These are phyloP conservation scores for Solanum tacnaense DNA, from an alignment of 257 asterid genomes.

Conservation along the genomic window DNA sequence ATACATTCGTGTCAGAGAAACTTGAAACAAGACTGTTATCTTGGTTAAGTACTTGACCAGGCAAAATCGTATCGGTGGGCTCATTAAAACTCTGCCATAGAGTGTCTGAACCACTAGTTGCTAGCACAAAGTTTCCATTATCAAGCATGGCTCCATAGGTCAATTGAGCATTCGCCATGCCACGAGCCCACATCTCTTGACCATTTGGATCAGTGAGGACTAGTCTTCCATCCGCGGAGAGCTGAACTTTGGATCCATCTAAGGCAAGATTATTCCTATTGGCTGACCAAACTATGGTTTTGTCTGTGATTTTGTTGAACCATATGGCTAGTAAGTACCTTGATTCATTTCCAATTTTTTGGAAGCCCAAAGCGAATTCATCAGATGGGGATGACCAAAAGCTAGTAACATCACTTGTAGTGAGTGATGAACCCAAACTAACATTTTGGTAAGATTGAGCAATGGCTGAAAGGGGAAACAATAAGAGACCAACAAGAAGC, in stretches of 20 bases:
- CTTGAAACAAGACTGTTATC: not conserved
- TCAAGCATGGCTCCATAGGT: constrained; percentile 30
- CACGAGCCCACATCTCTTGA: not conserved
- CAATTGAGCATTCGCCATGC: not conserved
- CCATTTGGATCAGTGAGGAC: constrained; percentile 4
- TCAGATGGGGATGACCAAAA: not conserved
- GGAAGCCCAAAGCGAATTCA: constrained; percentile 9
- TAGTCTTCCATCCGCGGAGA: not conserved
- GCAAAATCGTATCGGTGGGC: constrained; percentile 27
- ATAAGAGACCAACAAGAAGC: not conserved
- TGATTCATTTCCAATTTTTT: not conserved
- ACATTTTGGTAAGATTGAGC: not conserved
- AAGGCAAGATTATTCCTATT: not conserved
- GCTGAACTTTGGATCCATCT: not conserved
- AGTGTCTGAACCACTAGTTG: not conserved
- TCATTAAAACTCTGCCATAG: constrained; percentile 46
- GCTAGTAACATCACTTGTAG: not conserved
- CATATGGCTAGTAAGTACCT: constrained; percentile 2
- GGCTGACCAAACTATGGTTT: constrained; percentile 9
- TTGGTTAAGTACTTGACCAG: constrained; percentile 4
- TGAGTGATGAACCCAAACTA: constrained; percentile 2
- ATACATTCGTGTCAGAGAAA: constrained; percentile 17
- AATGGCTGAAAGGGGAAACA: not conserved
- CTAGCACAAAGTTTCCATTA: constrained; percentile 37
- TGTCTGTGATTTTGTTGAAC: constrained; percentile 7